phyloP scores from a whole-genome alignment of 2,329 filamentous ascomycete genomes.

The Nemania abortiva region DNA sequence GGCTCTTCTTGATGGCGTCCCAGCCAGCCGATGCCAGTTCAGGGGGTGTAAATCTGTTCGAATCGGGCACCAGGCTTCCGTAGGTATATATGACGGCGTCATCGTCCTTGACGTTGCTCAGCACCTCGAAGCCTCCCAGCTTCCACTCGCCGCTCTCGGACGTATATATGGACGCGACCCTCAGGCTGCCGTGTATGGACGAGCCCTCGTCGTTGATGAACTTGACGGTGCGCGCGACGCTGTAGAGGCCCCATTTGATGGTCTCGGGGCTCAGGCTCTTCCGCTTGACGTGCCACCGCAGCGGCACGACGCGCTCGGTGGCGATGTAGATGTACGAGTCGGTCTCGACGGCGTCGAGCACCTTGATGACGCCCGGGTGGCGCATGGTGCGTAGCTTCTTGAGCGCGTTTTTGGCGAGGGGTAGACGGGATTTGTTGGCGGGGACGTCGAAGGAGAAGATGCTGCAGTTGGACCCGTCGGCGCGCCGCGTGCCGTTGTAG shows the following conservation, averaged over 20 bases:
- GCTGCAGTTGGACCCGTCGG: constrained; percentile 93
- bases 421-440: constrained; percentile 82
- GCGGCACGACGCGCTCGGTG: constrained; percentile 87
- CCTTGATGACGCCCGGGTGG: constrained; percentile 94
- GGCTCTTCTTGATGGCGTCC: constrained; percentile 88
- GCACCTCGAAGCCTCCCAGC: constrained; percentile 89
- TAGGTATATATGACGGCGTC: constrained; percentile 95
- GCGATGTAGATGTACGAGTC: constrained; percentile 97
- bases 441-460: constrained; percentile 95
- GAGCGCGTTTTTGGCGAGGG: constrained; percentile 91
- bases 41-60: constrained; percentile 84
- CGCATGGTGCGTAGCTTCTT: constrained; percentile 93
- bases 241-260: constrained; percentile 94
- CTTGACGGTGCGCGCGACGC: constrained; percentile 88
- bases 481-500: constrained; percentile 92
- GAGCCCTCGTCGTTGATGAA: constrained; percentile 95
- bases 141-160: constrained; percentile 99
- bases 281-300: constrained; percentile 90
- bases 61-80: constrained; percentile 87
- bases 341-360: constrained; percentile 95
- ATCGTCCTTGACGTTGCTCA: constrained; percentile 96
- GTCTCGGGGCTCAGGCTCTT: constrained; percentile 92
- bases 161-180: constrained; percentile 88
- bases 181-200: constrained; percentile 89
- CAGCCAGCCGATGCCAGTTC: constrained; percentile 90